A percentile compares a stretch with the other conserved stretches of the same genome.
These are phyloP conservation scores for Trypanosoma rangeli DNA, from an alignment of 208 protist genomes.

Conservation along the genomic window DNA sequence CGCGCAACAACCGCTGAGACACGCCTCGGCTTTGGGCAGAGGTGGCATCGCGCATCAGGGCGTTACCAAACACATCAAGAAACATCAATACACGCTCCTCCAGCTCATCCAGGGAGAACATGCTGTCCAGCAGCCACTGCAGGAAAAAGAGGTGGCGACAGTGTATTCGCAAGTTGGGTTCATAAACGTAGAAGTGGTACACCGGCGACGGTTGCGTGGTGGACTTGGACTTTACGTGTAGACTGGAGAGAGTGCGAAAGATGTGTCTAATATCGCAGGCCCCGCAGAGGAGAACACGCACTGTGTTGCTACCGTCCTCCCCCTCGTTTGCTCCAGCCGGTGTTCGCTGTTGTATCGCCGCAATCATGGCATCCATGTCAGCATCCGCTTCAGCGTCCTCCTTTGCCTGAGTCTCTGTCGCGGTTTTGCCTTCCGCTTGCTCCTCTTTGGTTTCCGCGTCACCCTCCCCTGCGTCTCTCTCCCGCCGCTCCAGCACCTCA, in stretches of 20 bases:
- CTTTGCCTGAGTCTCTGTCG: not conserved
- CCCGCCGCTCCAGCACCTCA: slow-evolving; percentile 38
- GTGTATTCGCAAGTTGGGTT: slow-evolving; percentile 84
- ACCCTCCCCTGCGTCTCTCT: not conserved
- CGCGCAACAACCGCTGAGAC: slow-evolving; percentile 53
- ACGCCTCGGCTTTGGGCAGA: slow-evolving; percentile 73
- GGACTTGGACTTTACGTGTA: slow-evolving; percentile 35
- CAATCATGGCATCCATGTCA: slow-evolving; percentile 49
- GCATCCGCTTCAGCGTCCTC: not conserved
- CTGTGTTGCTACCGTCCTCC: slow-evolving; percentile 11
- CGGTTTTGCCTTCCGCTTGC: not conserved
- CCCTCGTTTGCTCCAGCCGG: not conserved
- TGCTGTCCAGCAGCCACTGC: slow-evolving; percentile 90
- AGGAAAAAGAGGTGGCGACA: slow-evolving; percentile 90
- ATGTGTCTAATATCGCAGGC: slow-evolving; percentile 85
- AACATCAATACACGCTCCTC: slow-evolving; percentile 92
- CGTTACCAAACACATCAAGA: slow-evolving; percentile 86
- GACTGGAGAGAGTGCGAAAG: slow-evolving; percentile 67
- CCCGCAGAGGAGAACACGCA: slow-evolving; percentile 71
- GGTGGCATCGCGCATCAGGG: slow-evolving; percentile 71
- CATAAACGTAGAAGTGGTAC: slow-evolving; percentile 89
- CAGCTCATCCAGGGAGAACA: slow-evolving; percentile 81
- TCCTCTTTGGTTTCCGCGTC: not conserved
- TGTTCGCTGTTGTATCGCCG: slow-evolving; percentile 16
- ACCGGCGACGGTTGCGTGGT: slow-evolving; percentile 7